Evolutionary conservation across 768 basidiomycete species (phyloP), one percentile per base, ranked within the genome.

Genomic region (Termitomyces heimii): DNA sequence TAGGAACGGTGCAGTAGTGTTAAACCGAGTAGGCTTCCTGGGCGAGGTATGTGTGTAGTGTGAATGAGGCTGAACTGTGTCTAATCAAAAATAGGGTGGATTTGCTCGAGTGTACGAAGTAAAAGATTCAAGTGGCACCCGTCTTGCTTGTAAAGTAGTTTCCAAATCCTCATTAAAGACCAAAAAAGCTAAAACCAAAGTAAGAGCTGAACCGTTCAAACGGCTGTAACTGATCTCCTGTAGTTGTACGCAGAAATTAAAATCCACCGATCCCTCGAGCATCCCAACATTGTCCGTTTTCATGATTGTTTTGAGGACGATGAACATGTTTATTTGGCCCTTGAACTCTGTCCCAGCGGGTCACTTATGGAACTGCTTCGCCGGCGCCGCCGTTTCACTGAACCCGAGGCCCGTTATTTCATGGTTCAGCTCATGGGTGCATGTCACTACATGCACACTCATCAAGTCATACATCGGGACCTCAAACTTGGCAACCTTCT

Each of bases 191-290:
- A 96, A 96, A 73, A 95, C 94, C 18, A 98, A 98, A 83, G 95
- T 93, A 49, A 53, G 55, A 43, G 29, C 13, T 28, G 13, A 32
- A 7, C 26, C 20, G 7, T 31, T 16, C 20, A 34, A 24, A 24
- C 13, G n/a, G 31, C 29, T 16, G 10, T 20, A 13, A 8, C 35
- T 53, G 46, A 53, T 28, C 1, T 20, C 7, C 28, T 46, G 31
- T 34, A 98, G 96, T 83, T 99, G 46, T 99, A 94, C 67, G 95
- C 96, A 59, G 96, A 99, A 79, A 99, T 99, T 66, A 97, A 96
- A 78, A 93, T 99, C 48, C 96, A 99, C 71, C 85, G 88, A 59
- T 87, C 92, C 14, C 81, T 99, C 47, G 73, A 83, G 26, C 96
- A 98, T 64, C 91, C 94, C 18, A 95, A 99, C 71, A 92, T 99